Percentiles rank a stretch among this genome's conserved stretches.
Evolutionary conservation across 2,329 filamentous ascomycete species (phyloP).

Genomic region (Penicillium sp.): DNA sequence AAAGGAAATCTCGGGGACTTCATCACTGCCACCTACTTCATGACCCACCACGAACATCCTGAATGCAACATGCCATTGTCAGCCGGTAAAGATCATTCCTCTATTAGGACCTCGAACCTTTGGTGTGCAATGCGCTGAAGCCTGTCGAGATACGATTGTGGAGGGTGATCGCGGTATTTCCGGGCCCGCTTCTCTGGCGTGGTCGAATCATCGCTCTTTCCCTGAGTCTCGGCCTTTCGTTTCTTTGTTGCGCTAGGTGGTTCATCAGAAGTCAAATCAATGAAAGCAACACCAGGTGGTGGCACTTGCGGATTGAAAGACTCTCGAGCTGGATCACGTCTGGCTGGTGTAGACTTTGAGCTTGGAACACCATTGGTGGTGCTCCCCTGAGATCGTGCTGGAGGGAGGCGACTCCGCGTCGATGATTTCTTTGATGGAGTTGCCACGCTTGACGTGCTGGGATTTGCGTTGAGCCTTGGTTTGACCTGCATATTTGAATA

Average conservation of each 20-base stretch:
- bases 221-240: neutral
- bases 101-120: slow-evolving; percentile 24
- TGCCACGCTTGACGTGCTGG: too few relatives aligned
- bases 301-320: neutral
- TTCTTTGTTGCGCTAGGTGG: neutral
- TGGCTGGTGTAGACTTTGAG: slow-evolving; percentile 13
- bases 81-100: neutral
- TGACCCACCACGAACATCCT: slow-evolving; percentile 55
- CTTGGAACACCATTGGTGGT: too few relatives aligned
- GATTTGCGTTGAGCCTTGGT: too few relatives aligned
- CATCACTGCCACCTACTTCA: slow-evolving; percentile 40
- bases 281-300: slow-evolving; percentile 17
- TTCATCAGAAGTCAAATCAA: neutral
- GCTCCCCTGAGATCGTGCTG: too few relatives aligned
- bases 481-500: too few relatives aligned
- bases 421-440: neutral
- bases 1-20: slow-evolving; percentile 47
- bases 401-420: neutral
- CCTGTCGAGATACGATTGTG: slow-evolving; percentile 44
- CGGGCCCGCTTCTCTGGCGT: slow-evolving; percentile 38
- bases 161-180: slow-evolving; percentile 40
- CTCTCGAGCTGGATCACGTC: neutral
- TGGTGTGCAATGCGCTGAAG: slow-evolving; percentile 48
- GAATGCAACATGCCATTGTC: neutral
- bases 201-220: neutral